A percentile compares a stretch with the other conserved stretches of the same genome.
Conservation (phyloP, 2,329 filamentous ascomycete genomes). For the Sclerotinia subarctica region DNA sequence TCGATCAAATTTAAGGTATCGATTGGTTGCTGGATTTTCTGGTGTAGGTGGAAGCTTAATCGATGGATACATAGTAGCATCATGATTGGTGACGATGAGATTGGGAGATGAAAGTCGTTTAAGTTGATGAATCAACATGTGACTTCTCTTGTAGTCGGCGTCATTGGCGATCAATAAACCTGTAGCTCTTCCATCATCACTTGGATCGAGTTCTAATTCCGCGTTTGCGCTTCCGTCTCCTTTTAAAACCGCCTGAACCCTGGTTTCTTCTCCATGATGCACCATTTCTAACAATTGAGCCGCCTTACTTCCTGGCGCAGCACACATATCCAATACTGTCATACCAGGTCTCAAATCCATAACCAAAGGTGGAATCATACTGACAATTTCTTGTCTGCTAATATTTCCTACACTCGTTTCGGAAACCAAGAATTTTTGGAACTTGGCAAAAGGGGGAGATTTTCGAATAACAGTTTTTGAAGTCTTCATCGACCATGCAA, state of each 20-base stretch:
- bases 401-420: constrained; percentile 98
- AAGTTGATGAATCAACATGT: constrained; percentile 96
- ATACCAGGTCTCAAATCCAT: constrained; percentile 90
- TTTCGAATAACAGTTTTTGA: constrained; percentile 94
- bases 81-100: constrained; percentile 94
- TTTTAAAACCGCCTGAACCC: constrained; percentile 67
- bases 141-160: constrained; percentile 91
- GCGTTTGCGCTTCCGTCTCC: constrained; percentile 41
- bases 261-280: constrained; percentile 85
- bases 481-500: constrained; percentile 98
- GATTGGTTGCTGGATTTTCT: constrained; percentile 53
- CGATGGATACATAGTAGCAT: constrained; percentile 91
- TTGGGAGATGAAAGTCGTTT: constrained; percentile 97
- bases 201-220: constrained; percentile 53
- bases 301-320: constrained; percentile 94
- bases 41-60: constrained; percentile 71
- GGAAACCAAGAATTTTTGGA: constrained; percentile 96
- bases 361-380: constrained; percentile 95
- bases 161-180: constrained; percentile 95
- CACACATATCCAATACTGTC: constrained; percentile 92
- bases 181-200: constrained; percentile 82
- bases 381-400: constrained; percentile 94
- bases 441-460: constrained; percentile 88
- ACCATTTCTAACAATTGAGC: constrained; percentile 94
- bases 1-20: constrained; percentile 93